Percentiles rank a stretch among this genome's conserved stretches.
These are phyloP conservation scores for Phytopythium delawarense DNA, from an alignment of 352 stramenopile species.

Conservation along the genomic window DNA sequence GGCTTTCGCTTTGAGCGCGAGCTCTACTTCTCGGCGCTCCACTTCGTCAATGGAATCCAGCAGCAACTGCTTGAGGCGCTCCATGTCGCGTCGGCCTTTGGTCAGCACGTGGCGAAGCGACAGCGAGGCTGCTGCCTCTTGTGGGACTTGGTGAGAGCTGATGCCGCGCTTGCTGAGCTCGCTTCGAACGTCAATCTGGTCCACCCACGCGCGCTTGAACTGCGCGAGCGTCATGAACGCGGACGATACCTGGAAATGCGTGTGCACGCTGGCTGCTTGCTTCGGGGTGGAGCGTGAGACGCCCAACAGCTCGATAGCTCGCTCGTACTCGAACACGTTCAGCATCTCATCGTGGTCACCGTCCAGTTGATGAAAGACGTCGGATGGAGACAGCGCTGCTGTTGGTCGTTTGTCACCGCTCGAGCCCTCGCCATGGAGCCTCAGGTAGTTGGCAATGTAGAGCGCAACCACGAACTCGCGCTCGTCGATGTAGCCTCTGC, in stretches of 20 bases:
- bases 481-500: constrained; percentile 62
- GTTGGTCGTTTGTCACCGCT: constrained; percentile 1
- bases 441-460: constrained; percentile 74
- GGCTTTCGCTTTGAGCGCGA: constrained; percentile 46
- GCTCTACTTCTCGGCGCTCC: constrained; percentile 43
- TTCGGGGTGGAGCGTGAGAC: constrained; percentile 15
- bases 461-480: constrained; percentile 68
- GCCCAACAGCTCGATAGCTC: constrained; percentile 46
- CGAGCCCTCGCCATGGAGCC: constrained; percentile 10
- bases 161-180: constrained; percentile 43
- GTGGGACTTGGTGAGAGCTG: not conserved
- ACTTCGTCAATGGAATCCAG: constrained; percentile 33
- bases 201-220: constrained; percentile 54
- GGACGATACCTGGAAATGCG: constrained; percentile 31
- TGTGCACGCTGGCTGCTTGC: constrained; percentile 14
- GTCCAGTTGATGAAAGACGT: constrained; percentile 61
- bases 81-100: constrained; percentile 18
- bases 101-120: not conserved
- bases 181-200: constrained; percentile 37
- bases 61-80: constrained; percentile 26
- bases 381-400: constrained; percentile 33
- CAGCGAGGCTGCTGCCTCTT: not conserved
- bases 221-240: constrained; percentile 36
- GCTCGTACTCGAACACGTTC: constrained; percentile 68
- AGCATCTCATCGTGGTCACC: constrained; percentile 52